Base-by-base conservation (phyloP, 208 protist species). In the Herpetomonas samuelpessoai region DNA sequence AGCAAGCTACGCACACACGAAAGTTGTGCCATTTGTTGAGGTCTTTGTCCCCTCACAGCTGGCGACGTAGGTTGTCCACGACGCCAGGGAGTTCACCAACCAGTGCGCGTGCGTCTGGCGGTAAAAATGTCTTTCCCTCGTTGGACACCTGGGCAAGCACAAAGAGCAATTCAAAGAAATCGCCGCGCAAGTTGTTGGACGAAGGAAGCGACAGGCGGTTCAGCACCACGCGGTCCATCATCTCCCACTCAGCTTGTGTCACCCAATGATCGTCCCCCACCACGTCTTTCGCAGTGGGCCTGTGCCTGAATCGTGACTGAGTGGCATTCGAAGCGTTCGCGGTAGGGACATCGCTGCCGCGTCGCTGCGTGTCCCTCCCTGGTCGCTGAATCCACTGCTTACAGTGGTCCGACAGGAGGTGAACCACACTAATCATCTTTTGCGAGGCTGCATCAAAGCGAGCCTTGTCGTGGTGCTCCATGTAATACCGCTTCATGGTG, bases 111-210 rank as follows among this genome's bases (percentile, higher is more conserved):
- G 65, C 27, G 0, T 45, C 35, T 3, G 26, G 7, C 1, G 50
- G 21, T 10, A 88, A 29, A 12, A 22, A 21, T 0, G 65, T 35
- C 26, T 60, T 62, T 0, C 71, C 74, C 59, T 86, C 81, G 25
- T 72, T 73, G 12, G 63, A 66, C 62, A 74, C 67, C 66, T 80
- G 68, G 24, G 76, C 72, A 19, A 92, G 66, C 18, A 67, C 66
- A 50, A 84, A 79, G 39, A 88, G 68, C 30, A 84, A 38, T 38
- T 71, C 71, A 21, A 74, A 72, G 26, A 92, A 72, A 26, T 80
- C 71, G 0, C 50, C 65, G 21, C 70, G 58, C 35, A 58, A 29
- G 14, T 56, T 55, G 10, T 61, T 56, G 44, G 25, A 53, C 1
- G 59, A 50, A 10, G 68, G 57, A 16, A 53, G 28, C 2, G 53